A percentile compares a stretch with the other conserved stretches of the same genome.
Evolutionary conservation across 2,329 filamentous ascomycete species (phyloP).

Genomic region (Cucurbitaria berberidis): DNA sequence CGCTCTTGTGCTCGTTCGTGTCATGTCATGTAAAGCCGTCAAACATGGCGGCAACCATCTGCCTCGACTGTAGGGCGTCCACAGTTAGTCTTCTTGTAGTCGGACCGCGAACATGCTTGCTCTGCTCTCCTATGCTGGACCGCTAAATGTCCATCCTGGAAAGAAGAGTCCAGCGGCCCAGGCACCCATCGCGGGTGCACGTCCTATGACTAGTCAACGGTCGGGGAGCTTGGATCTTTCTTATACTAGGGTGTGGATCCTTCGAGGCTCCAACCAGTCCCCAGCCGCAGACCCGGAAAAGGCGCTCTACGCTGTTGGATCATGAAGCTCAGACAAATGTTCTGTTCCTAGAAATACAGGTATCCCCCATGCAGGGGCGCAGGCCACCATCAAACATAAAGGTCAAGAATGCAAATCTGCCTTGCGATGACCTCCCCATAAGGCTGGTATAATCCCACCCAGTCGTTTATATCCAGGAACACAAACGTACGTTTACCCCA

Average conservation of each 20-base stretch:
- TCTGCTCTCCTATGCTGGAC: constrained; percentile 12
- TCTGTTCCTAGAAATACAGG: constrained; percentile 43
- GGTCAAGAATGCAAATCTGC: constrained; percentile 39
- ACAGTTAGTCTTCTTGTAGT: neutral
- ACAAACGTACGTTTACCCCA: constrained; percentile 47
- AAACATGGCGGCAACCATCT: constrained; percentile 9
- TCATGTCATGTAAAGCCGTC: constrained; percentile 3
- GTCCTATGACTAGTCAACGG: constrained; percentile 44
- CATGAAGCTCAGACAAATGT: constrained; percentile 38
- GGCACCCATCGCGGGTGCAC: constrained; percentile 34
- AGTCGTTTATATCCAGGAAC: constrained; percentile 30
- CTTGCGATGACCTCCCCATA: constrained; percentile 39
- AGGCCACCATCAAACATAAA: constrained; percentile 38
- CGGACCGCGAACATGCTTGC: constrained; percentile 5
- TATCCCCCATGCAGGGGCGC: constrained; percentile 44
- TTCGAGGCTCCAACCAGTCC: constrained; percentile 47
- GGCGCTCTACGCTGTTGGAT: constrained; percentile 39
- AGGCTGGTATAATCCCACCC: constrained; percentile 40
- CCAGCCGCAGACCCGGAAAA: constrained; percentile 47
- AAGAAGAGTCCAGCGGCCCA: constrained; percentile 34
- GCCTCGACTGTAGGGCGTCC: constrained; percentile 8
- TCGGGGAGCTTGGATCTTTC: constrained; percentile 43
- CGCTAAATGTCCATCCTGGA: constrained; percentile 27
- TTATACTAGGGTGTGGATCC: constrained; percentile 43
- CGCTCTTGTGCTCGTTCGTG: neutral